Conservation (phyloP, 345 rosid genomes). For the Cardamine occulta region DNA sequence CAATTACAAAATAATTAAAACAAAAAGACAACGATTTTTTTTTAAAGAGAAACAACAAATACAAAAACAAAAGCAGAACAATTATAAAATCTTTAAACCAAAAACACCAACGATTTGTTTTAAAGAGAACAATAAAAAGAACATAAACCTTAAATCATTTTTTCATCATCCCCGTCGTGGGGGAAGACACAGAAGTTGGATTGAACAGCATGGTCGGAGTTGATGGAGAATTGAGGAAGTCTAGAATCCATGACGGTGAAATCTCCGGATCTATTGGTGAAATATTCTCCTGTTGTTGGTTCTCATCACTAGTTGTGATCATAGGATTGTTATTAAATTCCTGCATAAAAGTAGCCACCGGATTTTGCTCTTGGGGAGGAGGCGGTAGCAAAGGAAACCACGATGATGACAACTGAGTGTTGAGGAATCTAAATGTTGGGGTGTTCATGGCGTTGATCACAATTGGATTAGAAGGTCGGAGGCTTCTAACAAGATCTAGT, state of each 20-base stretch:
- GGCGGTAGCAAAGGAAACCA: background rate
- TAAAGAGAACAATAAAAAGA: background rate
- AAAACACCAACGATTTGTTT: background rate
- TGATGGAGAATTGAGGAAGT: background rate
- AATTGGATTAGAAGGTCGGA: background rate
- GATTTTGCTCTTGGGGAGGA: conserved; percentile 34
- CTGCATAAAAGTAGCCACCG: conserved; percentile 54
- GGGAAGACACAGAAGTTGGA: background rate
- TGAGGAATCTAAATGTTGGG: background rate
- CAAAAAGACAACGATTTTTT: no score
- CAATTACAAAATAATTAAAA: no score
- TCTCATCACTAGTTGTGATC: conserved; percentile 15
- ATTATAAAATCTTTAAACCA: background rate
- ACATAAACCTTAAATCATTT: background rate
- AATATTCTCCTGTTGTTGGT: conserved; percentile 12
- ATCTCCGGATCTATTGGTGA: conserved; percentile 45
- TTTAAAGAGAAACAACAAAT: no score
- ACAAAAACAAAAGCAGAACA: no score
- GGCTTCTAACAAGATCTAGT: background rate
- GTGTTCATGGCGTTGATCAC: background rate
- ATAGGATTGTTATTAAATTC: conserved; percentile 45
- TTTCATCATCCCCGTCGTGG: background rate
- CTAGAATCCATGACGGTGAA: background rate
- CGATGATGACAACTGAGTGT: background rate
- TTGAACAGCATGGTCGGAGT: background rate